These are phyloP conservation scores for Ephemerocybe angulata DNA, from an alignment of 768 basidiomycete species.

Conservation along the genomic window DNA sequence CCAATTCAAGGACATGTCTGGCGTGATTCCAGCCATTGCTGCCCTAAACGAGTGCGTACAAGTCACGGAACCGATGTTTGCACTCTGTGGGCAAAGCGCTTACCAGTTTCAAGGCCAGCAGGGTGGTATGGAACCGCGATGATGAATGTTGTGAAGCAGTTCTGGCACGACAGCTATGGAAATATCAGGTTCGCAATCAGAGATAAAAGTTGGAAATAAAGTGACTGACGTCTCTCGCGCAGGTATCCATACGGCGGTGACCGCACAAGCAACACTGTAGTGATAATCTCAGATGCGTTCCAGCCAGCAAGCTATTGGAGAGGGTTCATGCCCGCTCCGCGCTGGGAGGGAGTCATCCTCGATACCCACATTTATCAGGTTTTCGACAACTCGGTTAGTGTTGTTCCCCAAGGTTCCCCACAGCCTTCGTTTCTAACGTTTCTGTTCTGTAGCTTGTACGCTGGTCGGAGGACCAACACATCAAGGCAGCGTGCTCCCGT, in stretches of 20 bases:
- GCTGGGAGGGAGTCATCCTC: conserved; percentile 63
- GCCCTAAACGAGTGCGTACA: conserved; percentile 85
- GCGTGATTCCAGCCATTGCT: conserved; percentile 62
- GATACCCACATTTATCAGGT: conserved; percentile 80
- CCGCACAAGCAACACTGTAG: conserved; percentile 56
- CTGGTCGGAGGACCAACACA: conserved; percentile 49
- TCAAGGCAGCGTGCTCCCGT: conserved; percentile 49
- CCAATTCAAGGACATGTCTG: conserved; percentile 48
- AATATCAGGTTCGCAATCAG: conserved; percentile 52
- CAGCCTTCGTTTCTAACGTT: no score
- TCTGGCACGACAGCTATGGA: conserved; percentile 68
- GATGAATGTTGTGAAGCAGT: conserved; percentile 44
- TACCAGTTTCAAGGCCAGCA: conserved; percentile 50
- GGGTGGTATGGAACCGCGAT: conserved; percentile 54
- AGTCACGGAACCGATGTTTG: no score
- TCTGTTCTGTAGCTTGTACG: conserved; percentile 32
- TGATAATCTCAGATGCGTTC: conserved; percentile 75
- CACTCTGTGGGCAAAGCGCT: no score
- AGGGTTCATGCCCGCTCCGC: conserved; percentile 49
- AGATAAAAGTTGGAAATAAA: no score
- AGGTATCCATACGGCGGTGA: conserved; percentile 32
- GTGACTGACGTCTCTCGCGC: no score
- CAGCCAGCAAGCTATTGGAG: conserved; percentile 66
- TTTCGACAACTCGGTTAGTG: conserved; percentile 52
- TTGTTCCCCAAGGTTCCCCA: not conserved